Evolutionary conservation across 257 asterid species (phyloP).

Genomic region (Solanum pennellii): DNA sequence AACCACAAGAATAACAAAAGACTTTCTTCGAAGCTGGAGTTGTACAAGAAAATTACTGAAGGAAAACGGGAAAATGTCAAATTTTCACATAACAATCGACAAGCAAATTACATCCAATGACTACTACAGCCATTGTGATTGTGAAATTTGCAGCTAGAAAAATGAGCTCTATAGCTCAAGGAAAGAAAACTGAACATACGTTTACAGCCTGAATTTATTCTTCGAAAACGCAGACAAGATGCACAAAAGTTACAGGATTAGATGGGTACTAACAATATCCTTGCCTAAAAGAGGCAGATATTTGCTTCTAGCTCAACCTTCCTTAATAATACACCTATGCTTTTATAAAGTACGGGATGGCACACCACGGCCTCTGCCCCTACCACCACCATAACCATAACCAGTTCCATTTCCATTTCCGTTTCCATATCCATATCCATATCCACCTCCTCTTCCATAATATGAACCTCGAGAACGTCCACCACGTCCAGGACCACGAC

Average conservation of each 20-base stretch:
- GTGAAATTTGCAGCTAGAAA: background rate
- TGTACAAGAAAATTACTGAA: background rate
- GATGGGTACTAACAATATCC: constrained; percentile 21
- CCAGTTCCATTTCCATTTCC: constrained; percentile 2
- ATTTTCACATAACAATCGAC: background rate
- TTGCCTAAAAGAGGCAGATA: background rate
- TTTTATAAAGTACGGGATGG: constrained; percentile 25
- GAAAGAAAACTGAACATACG: background rate
- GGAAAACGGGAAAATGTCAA: background rate
- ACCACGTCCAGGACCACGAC: constrained; percentile 67
- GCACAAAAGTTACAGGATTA: constrained; percentile 25
- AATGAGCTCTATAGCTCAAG: background rate
- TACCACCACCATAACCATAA: constrained; percentile 24
- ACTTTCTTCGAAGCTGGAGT: background rate
- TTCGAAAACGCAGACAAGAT: constrained; percentile 15
- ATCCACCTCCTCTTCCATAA: constrained; percentile 44
- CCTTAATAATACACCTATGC: background rate
- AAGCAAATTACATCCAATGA: background rate
- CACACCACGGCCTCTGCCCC: constrained; percentile 66
- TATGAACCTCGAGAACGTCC: constrained; percentile 68
- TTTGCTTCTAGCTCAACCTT: constrained; percentile 4
- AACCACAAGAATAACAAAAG: background rate
- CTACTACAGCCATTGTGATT: background rate
- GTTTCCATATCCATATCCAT: background rate
- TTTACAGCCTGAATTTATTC: constrained; percentile 10